Evolutionary conservation across 805 yeast species (phyloP), one percentile per base, ranked within the genome.

Genomic region (Starmerella sirachaensis): DNA sequence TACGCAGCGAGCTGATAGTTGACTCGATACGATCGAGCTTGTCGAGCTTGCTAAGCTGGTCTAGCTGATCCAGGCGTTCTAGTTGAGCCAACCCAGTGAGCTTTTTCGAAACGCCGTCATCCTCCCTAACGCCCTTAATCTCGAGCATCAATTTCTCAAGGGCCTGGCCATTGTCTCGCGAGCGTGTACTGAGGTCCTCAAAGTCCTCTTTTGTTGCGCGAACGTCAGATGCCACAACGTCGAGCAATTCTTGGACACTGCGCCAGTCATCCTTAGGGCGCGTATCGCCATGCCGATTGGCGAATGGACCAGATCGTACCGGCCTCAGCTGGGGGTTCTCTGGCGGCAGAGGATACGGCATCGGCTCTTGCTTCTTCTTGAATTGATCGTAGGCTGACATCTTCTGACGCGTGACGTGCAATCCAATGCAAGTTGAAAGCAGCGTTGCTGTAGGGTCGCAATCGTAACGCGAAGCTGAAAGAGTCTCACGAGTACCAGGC

Each of bases 161-260:
- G 3, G 63, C 64, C 16, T 43, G 49, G 11, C 63, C 64, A 44
- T 60, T 60, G 38, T 60, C 62, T 18, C 52, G 42, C 6, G 64
- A 60, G 1, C 65, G 52, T 23, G 52, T 44, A 8, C 58, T 53
- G 21, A 60, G 45, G 20, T 55, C 48, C 13, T 52, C 57, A 29
- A 61, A 59, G 33, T 58, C 63, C 14, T 49, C 47, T 33, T 53
- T 50, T 5, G 62, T 55, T 10, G 54, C 50, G 9, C 48, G 43
- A 4, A 64, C 49, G 12, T 62, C 50, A 10, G 48, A 45, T 35
- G 58, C 59, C 14, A 66, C 53, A 4, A 43, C 25, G 12, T 35
- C 31, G 19, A 65, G 60, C 1, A 55, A 41, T 4, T 54, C 57
- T 18, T 51, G 46, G 25, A 64, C 40, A 14, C 45, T 51, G 11